Evolutionary conservation across 2,329 filamentous ascomycete species (phyloP).

Genomic region (Sarocladium oryzae): DNA sequence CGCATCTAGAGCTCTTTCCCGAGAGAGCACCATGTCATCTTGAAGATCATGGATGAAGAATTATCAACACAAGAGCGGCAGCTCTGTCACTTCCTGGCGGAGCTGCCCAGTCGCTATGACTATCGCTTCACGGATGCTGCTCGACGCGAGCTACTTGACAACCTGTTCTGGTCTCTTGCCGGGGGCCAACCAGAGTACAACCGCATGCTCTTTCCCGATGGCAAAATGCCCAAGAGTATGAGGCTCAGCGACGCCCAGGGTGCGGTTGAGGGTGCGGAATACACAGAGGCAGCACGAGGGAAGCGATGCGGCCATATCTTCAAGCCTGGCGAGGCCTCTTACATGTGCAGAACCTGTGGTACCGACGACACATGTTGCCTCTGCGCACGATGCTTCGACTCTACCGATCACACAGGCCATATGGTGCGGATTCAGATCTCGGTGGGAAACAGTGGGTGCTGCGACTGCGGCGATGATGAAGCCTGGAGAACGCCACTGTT

Average conservation of each 20-base stretch:
- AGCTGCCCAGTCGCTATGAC: constrained; percentile 65
- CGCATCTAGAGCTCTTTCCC: not conserved
- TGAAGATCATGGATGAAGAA: constrained; percentile 39
- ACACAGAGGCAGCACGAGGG: constrained; percentile 83
- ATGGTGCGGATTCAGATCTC: constrained; percentile 85
- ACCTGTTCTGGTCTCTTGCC: constrained; percentile 82
- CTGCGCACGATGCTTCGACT: constrained; percentile 89
- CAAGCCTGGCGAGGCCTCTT: constrained; percentile 87
- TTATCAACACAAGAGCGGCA: constrained; percentile 68
- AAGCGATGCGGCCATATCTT: constrained; percentile 98
- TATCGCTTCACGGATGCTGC: constrained; percentile 72
- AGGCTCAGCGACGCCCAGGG: constrained; percentile 84
- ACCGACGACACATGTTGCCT: constrained; percentile 93
- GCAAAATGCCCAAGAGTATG: constrained; percentile 58
- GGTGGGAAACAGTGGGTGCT: constrained; percentile 88
- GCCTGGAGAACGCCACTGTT: constrained; percentile 84
- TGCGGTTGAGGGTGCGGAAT: constrained; percentile 89
- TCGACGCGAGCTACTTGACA: constrained; percentile 63
- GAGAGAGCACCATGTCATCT: not conserved
- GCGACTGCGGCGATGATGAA: constrained; percentile 93
- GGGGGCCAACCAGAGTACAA: constrained; percentile 69
- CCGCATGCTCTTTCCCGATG: constrained; percentile 73
- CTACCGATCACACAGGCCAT: constrained; percentile 90
- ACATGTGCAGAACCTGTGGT: constrained; percentile 89
- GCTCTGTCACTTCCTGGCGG: constrained; percentile 76